phyloP scores from a whole-genome alignment of 257 asterid species.

The Nicotiana benthamiana region DNA sequence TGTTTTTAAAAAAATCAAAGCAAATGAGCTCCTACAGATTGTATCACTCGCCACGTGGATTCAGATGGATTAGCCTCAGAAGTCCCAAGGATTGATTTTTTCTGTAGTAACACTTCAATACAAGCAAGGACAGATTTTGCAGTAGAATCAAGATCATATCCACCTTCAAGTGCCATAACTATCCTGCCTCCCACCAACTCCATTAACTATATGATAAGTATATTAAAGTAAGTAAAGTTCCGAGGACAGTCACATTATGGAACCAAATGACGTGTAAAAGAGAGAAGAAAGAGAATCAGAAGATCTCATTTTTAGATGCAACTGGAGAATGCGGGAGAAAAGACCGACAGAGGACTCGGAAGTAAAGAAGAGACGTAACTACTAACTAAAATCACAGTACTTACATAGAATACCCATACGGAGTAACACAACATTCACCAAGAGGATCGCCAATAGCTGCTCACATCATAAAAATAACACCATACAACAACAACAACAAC shows the following conservation, averaged over 20 bases:
- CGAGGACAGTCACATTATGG: background rate
- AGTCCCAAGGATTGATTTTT: conserved; percentile 43
- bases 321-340: background rate
- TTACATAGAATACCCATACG: conserved; percentile 64
- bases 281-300: background rate
- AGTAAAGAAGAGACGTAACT: background rate
- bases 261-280: background rate
- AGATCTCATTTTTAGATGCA: background rate
- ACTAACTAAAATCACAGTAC: background rate
- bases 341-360: background rate
- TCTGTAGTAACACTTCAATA: conserved; percentile 55
- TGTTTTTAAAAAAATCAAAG: too few relatives aligned
- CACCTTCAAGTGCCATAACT: conserved; percentile 97
- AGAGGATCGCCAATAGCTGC: conserved; percentile 90
- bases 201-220: conserved; percentile 43
- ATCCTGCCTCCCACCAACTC: conserved; percentile 82
- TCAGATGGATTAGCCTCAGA: conserved; percentile 60
- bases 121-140: conserved; percentile 78
- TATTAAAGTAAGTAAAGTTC: conserved; percentile 9
- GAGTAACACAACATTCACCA: conserved; percentile 83
- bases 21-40: conserved; percentile 30
- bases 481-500: too few relatives aligned
- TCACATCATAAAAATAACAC: conserved; percentile 13
- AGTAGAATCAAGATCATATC: conserved; percentile 71
- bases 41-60: conserved; percentile 84